These are phyloP conservation scores for Trichophyton benhamiae DNA, from an alignment of 2,329 filamentous ascomycete genomes.

Conservation along the genomic window DNA sequence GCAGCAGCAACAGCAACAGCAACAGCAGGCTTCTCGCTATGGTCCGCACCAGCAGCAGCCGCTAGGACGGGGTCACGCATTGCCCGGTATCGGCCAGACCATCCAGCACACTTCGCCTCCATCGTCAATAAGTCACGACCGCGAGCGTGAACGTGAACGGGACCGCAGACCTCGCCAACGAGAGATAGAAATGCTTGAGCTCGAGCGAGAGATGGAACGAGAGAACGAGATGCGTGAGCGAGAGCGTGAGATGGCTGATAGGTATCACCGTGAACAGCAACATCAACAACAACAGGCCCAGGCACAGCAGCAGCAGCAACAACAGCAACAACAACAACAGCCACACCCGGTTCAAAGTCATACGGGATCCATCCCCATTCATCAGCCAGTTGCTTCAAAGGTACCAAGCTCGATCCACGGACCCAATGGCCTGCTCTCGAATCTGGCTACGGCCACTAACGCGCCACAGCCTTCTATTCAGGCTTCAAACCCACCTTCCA, in stretches of 20 bases:
- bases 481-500: conserved; percentile 47
- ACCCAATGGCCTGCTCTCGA: conserved; percentile 74
- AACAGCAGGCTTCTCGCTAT: conserved; percentile 31
- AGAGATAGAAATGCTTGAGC: conserved; percentile 41
- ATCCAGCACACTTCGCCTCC: conserved; percentile 34
- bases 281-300: conserved; percentile 33
- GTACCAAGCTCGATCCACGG: conserved; percentile 75
- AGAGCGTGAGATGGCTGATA: conserved; percentile 45
- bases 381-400: conserved; percentile 83
- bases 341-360: conserved; percentile 73
- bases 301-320: too few relatives aligned
- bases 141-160: conserved; percentile 32
- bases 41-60: conserved; percentile 30
- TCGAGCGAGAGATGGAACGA: conserved; percentile 31
- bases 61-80: conserved; percentile 26
- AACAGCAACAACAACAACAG: conserved; percentile 35
- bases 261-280: conserved; percentile 49
- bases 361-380: conserved; percentile 75
- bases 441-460: conserved; percentile 49
- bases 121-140: conserved; percentile 30
- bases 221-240: conserved; percentile 43
- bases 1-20: conserved; percentile 11
- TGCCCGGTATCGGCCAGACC: conserved; percentile 31
- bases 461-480: conserved; percentile 42
- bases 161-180: conserved; percentile 38